Evolutionary conservation across 1,139 yeast genomes (phyloP).

Genomic region (Kodamaea plutei): DNA sequence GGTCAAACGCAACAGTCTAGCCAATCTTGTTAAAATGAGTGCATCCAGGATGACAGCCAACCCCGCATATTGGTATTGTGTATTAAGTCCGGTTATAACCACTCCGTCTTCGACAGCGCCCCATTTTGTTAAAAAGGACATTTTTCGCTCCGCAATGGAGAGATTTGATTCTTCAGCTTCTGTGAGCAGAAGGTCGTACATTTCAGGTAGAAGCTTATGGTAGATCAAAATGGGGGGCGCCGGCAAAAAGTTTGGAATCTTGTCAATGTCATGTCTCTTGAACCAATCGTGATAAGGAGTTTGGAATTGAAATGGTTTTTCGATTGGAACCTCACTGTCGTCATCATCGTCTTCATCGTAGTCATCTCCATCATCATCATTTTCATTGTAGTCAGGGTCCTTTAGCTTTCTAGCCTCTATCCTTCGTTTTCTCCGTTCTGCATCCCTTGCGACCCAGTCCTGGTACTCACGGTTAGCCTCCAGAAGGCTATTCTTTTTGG

Average conservation of each 20-base stretch:
- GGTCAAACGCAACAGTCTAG: slow-evolving; percentile 24
- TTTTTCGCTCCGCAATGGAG: slow-evolving; percentile 31
- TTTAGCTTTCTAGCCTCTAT: slow-evolving; percentile 2
- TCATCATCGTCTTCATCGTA: slow-evolving; percentile 27
- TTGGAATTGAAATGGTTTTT: slow-evolving; percentile 36
- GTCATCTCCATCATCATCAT: slow-evolving; percentile 8
- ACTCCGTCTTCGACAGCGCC: slow-evolving; percentile 18
- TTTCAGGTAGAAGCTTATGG: slow-evolving; percentile 41
- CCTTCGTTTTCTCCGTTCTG: too few species aligned
- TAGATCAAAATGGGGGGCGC: slow-evolving; percentile 18
- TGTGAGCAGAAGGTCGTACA: slow-evolving; percentile 25
- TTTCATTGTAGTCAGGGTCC: slow-evolving; percentile 7
- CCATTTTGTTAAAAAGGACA: slow-evolving; percentile 42
- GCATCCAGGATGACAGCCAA: slow-evolving; percentile 63
- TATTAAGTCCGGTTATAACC: slow-evolving; percentile 8
- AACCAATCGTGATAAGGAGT: slow-evolving; percentile 35
- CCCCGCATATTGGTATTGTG: slow-evolving; percentile 52
- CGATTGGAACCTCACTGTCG: slow-evolving; percentile 21
- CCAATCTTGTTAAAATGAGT: slow-evolving; percentile 45
- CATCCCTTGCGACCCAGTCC: slow-evolving; percentile 16
- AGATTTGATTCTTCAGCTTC: slow-evolving; percentile 21
- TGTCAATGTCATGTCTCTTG: slow-evolving; percentile 14
- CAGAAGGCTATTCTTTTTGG: slow-evolving; percentile 29
- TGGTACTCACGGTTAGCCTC: slow-evolving; percentile 23
- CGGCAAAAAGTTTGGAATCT: slow-evolving; percentile 16